Conservation (phyloP, 2,329 filamentous ascomycete genomes). For the Balansia obtecta region DNA sequence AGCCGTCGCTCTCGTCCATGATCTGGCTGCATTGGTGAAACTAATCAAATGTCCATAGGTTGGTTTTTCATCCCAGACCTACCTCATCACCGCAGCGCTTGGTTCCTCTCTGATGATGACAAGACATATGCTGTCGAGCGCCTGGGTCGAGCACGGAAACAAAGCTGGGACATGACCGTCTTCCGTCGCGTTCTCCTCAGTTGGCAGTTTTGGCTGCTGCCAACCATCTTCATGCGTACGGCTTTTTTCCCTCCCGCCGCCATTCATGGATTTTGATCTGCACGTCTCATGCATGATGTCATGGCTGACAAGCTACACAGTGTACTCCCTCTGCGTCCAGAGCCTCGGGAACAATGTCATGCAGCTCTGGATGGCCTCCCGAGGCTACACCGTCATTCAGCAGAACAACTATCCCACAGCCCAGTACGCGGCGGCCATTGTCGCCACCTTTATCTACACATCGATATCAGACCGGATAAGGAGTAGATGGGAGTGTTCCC, state of each 20-base stretch:
- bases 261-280: fast-evolving
- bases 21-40: too few relatives aligned
- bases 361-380: slow-evolving; percentile 30
- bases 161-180: slow-evolving; percentile 7
- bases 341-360: slow-evolving; percentile 31
- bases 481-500: slow-evolving; percentile 30
- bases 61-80: slow-evolving; percentile 32
- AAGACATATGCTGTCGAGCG: slow-evolving; percentile 24
- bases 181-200: slow-evolving; percentile 16
- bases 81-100: slow-evolving; percentile 26
- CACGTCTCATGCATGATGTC: background rate
- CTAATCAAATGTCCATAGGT: slow-evolving; percentile 13
- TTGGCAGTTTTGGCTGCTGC: slow-evolving; percentile 33
- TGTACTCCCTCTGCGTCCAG: slow-evolving; percentile 31
- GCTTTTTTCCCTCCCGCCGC: slow-evolving; percentile 5
- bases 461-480: slow-evolving; percentile 27
- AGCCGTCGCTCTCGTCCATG: background rate
- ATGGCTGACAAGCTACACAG: slow-evolving; percentile 2
- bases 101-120: slow-evolving; percentile 24
- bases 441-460: slow-evolving; percentile 28
- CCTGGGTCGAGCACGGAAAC: slow-evolving; percentile 18
- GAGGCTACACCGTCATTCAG: slow-evolving; percentile 28
- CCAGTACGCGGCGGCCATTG: slow-evolving; percentile 27
- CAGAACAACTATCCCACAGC: slow-evolving; percentile 33
- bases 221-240: slow-evolving; percentile 30